These are phyloP conservation scores for Datisca glomerata DNA, from an alignment of 306 rosid species.

Conservation along the genomic window DNA sequence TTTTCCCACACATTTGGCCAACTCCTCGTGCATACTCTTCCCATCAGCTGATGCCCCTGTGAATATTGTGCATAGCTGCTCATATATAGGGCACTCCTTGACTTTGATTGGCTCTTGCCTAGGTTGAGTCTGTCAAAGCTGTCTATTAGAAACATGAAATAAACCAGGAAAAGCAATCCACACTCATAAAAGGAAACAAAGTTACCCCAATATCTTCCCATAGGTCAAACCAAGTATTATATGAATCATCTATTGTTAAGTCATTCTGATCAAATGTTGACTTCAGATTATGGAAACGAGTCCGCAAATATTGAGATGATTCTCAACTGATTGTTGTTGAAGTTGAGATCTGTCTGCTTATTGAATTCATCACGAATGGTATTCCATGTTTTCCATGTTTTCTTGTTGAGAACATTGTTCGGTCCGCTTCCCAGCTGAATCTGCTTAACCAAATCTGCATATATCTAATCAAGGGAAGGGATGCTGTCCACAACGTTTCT, in stretches of 20 bases:
- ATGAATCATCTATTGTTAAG: constrained; percentile 50
- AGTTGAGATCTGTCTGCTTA: constrained; percentile 60
- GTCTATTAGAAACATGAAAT: constrained; percentile 12
- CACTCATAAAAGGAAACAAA: constrained; percentile 4
- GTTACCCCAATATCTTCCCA: constrained; percentile 74
- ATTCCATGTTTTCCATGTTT: constrained; percentile 84
- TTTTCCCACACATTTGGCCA: constrained; percentile 35
- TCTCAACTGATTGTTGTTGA: constrained; percentile 84
- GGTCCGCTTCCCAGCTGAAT: constrained; percentile 72
- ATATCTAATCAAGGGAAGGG: constrained; percentile 80
- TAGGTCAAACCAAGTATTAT: constrained; percentile 50
- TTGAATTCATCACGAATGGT: constrained; percentile 71
- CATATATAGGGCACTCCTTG: constrained; percentile 74
- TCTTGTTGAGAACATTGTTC: constrained; percentile 72
- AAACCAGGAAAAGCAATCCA: no score
- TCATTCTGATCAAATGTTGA: constrained; percentile 60
- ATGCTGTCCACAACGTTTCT: constrained; percentile 84
- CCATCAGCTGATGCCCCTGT: constrained; percentile 60
- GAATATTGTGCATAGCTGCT: constrained; percentile 71
- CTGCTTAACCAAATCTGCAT: constrained; percentile 74
- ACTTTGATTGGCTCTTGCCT: constrained; percentile 46
- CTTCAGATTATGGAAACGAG: constrained; percentile 58
- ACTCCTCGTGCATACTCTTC: constrained; percentile 59
- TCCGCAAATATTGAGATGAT: constrained; percentile 83
- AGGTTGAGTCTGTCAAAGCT: constrained; percentile 38